phyloP scores from a whole-genome alignment of 306 rosid species.

The Purshia tridentata region DNA sequence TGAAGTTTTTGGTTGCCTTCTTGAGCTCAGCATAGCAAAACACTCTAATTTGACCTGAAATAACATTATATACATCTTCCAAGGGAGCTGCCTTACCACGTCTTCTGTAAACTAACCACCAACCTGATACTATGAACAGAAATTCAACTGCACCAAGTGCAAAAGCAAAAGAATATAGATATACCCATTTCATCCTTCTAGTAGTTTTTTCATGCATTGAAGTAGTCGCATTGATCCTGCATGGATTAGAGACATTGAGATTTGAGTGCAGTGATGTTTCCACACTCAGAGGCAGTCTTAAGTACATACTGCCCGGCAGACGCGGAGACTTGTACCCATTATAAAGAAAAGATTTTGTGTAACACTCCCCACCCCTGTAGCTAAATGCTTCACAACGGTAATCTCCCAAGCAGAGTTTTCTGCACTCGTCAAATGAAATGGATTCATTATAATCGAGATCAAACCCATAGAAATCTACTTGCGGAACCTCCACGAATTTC shows the following conservation, averaged over 20 bases:
- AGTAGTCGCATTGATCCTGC: not conserved
- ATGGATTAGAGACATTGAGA: not conserved
- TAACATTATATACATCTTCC: not conserved
- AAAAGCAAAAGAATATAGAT: slow-evolving; percentile 10
- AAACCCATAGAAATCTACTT: slow-evolving; percentile 47
- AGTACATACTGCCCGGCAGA: slow-evolving; percentile 25
- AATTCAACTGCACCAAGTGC: slow-evolving; percentile 2
- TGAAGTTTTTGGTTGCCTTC: slow-evolving; percentile 41
- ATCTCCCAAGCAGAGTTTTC: slow-evolving; percentile 21
- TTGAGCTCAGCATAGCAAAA: slow-evolving; percentile 40
- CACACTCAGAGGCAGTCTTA: slow-evolving; percentile 32
- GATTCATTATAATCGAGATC: not conserved
- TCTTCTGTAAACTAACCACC: slow-evolving; percentile 23
- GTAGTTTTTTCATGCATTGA: not conserved
- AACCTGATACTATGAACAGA: not conserved
- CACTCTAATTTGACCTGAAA: not conserved
- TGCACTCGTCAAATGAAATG: slow-evolving; percentile 27
- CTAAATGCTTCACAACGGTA: slow-evolving; percentile 43
- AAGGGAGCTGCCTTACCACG: not conserved
- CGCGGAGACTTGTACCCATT: slow-evolving; percentile 31
- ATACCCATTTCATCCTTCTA: slow-evolving; percentile 1
- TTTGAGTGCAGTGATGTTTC: not conserved
- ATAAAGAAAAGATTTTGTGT: slow-evolving; percentile 25
- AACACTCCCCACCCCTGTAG: slow-evolving; percentile 24
- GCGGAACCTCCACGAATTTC: slow-evolving; percentile 25